Evolutionary conservation across 2,329 filamentous ascomycete genomes (phyloP).

Genomic region (Aschersonia sp.): DNA sequence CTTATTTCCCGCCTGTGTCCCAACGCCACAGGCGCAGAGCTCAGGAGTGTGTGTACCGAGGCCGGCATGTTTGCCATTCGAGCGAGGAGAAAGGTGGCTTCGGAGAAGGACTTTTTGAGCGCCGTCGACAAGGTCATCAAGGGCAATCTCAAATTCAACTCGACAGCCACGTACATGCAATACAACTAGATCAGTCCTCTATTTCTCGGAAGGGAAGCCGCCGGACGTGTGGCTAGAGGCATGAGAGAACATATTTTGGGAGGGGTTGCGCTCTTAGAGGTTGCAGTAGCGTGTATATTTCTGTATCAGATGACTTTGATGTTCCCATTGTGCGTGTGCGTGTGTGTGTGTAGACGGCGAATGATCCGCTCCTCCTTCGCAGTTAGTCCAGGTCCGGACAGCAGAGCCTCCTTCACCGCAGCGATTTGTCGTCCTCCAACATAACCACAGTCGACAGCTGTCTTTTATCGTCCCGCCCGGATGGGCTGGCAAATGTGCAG

Average conservation of each 20-base stretch:
- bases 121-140: slow-evolving; percentile 99
- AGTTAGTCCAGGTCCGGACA: too few species aligned
- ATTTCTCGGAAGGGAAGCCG: slow-evolving; percentile 2
- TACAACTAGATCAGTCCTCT: slow-evolving; percentile 60
- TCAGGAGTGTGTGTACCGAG: slow-evolving; percentile 93
- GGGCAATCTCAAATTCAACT: slow-evolving; percentile 98
- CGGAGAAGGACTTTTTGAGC: slow-evolving; percentile 96
- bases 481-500: too few species aligned
- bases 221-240: too few species aligned
- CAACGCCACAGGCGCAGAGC: slow-evolving; percentile 90
- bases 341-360: too few species aligned
- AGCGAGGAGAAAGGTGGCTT: slow-evolving; percentile 87
- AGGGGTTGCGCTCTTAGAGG: slow-evolving; percentile 7
- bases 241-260: too few species aligned
- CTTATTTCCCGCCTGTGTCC: slow-evolving; percentile 93
- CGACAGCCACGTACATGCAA: slow-evolving; percentile 93
- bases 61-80: slow-evolving; percentile 98
- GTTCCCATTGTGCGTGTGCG: not conserved
- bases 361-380: too few species aligned
- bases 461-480: too few species aligned
- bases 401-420: too few species aligned
- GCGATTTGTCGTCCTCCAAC: too few species aligned
- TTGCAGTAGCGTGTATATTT: slow-evolving; percentile 7
- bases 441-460: too few species aligned
- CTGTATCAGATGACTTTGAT: not conserved